Base-by-base conservation (phyloP, 345 rosid species). In the Brassica rapa region DNA sequence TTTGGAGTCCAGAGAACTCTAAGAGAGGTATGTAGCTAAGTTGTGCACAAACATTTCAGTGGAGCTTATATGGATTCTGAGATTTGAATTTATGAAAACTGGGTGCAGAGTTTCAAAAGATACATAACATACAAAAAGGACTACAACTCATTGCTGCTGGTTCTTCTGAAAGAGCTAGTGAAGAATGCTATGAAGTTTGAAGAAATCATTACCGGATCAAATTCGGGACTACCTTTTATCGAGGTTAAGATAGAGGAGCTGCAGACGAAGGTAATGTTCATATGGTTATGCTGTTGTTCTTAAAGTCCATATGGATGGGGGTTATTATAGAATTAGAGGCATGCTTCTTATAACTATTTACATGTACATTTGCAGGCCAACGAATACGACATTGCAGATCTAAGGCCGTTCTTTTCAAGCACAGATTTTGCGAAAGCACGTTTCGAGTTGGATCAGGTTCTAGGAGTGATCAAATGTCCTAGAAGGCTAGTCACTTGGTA, bases 1-100 rank as follows among this genome's bases (percentile, higher is more conserved):
- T 95, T 87, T 72, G 99, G 99, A 14, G 96, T 91, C 74, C 99
- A 95, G 82, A 95, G 93, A 80, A 88, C 92, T 75, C 85, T 95
- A 56, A 90, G 88, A 74, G 93, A 90, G 98, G 99, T 95, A 86
- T 7, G n/a, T 8, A 69, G 8, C 8, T 5, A n/a, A 49, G 25
- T 39, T 5, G 7, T 49, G 6, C 5, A 39, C 7, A 59, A 19
- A 24, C 39, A 4, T 33, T 64, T 72, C 0, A 1, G 16, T 57
- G 27, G 19, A 30, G 57, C 30, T 64, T 66, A 15, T 5, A 4
- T 16, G n/a, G 35, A 8, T 62, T 62, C 21, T 39, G 23, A 33
- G 61, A 49, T n/a, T 43, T 39, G 56, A 25, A 27, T 25, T 57
- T 27, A 63, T 6, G 71, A 24, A 73, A 55, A 68, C 68, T 63